Percentiles rank a stretch among this genome's conserved stretches.
These are phyloP conservation scores for Chrysosporium keratinophilum DNA, from an alignment of 2,329 filamentous ascomycete genomes.

Conservation along the genomic window DNA sequence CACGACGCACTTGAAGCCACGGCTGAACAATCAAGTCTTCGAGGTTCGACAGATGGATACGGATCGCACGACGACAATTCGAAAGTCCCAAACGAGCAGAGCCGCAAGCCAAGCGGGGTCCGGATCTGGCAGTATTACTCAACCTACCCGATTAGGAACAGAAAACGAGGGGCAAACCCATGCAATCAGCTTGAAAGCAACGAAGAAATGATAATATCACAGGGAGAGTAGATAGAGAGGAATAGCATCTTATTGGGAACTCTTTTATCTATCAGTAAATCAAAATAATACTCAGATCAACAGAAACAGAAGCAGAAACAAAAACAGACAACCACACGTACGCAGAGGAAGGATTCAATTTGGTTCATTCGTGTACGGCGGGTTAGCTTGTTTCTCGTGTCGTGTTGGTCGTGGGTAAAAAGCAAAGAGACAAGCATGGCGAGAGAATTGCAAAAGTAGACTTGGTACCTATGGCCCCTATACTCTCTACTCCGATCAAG, in stretches of 20 bases:
- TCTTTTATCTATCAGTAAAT: background rate
- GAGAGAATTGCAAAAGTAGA: too few relatives aligned
- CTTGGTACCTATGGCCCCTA: too few relatives aligned
- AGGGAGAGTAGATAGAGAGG: background rate
- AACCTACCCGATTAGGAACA: background rate
- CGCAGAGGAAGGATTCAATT: background rate
- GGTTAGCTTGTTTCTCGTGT: too few relatives aligned
- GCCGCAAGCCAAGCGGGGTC: background rate
- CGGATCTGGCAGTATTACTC: background rate
- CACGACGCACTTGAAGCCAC: too few relatives aligned
- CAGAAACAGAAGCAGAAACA: background rate
- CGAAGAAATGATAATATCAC: background rate
- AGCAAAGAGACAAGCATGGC: too few relatives aligned
- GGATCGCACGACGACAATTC: too few relatives aligned
- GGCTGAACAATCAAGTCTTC: too few relatives aligned
- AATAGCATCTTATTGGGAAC: constrained; percentile 1
- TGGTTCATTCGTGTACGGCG: too few relatives aligned
- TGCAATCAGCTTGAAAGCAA: background rate
- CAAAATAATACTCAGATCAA: background rate
- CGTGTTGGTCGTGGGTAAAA: too few relatives aligned
- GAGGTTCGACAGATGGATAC: too few relatives aligned
- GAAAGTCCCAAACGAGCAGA: background rate
- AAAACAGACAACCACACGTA: background rate
- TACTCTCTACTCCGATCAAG: too few relatives aligned
- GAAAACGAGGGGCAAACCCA: background rate